Evolutionary conservation across 164 flowering plant species (phyloP).

Genomic region (Tinospora cordifolia): DNA sequence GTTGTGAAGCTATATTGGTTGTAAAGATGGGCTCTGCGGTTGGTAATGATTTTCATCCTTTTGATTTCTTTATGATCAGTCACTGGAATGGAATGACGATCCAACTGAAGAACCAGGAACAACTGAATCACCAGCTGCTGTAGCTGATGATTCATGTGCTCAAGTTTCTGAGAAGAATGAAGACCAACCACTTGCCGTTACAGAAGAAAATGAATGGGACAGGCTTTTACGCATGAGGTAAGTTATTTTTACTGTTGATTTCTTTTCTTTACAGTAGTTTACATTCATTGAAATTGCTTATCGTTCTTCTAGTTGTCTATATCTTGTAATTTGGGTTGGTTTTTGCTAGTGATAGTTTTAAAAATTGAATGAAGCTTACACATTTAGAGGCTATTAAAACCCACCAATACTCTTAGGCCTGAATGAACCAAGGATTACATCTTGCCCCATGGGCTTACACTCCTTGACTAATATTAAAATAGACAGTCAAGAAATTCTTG

Average conservation of each 20-base stretch:
- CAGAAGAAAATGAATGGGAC: constrained; percentile 99
- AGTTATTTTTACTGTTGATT: constrained; percentile 10
- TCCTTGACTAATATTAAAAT: no score
- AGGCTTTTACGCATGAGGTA: constrained; percentile 83
- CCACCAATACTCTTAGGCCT: no score
- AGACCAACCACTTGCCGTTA: constrained; percentile 26
- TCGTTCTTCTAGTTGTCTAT: constrained; percentile 1
- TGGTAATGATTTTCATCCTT: constrained; percentile 1
- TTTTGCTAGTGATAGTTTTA: no score
- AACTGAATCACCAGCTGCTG: constrained; percentile 39
- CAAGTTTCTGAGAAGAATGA: constrained; percentile 60
- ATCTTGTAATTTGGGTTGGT: neutral
- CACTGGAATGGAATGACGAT: constrained; percentile 96
- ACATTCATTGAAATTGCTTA: neutral
- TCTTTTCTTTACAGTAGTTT: neutral
- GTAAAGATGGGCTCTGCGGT: neutral
- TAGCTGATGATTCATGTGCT: constrained; percentile 34
- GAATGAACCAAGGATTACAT: no score
- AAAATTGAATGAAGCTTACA: no score
- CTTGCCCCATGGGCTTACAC: no score
- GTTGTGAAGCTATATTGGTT: neutral
- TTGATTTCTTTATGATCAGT: constrained; percentile 30
- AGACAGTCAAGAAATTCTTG: no score
- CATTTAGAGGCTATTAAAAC: no score
- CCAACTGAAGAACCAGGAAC: constrained; percentile 61